Base-by-base conservation (phyloP, 2,329 filamentous ascomycete genomes). In the Podosphaera fusca region DNA sequence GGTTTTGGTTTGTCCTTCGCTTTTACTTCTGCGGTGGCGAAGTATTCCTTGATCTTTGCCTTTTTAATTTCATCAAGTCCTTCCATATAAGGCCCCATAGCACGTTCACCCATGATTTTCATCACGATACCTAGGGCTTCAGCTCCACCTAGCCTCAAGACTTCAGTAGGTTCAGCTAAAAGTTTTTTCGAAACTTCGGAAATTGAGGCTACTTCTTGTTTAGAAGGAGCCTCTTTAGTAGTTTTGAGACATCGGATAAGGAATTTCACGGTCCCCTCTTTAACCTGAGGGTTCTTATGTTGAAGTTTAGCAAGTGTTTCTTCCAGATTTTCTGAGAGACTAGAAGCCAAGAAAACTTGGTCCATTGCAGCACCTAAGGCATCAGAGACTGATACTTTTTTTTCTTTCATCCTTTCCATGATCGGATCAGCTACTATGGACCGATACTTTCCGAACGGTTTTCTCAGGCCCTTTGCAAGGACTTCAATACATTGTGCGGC, bases 251-350 rank as follows among this genome's bases (percentile, higher is more conserved):
- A 90, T 61, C 92, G 80, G 55, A 94, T 84, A n/a, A 98, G 74
- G 65, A 98, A 96, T 61, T 87, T 87, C 71, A 94, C 84, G 0
- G 87, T 94, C 60, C 94, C 89, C 64, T 95, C 87, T 71, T 98
- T 98, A 61, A 98, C 86, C 66, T 95, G 89, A 0, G 92, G 92
- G 67, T 98, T 98, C 71, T 98, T 98, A 76, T 95, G 87, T 62
- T 81, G 82, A 36, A 96, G 71, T 62, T 84, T 94, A 58, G 92
- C 79, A 0, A 87, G 70, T 6, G 87, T 94, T 60, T 98, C 92
- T 66, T 95, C 88, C n/a, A 96, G 71, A 63, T 87, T 92, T 0
- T 98, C 94, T 2, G 81, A 77, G 35, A 98, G 72, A 61, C 75
- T 80, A 0, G 88, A 89, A 0, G 80, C 73, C 56, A 70, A 60